These are phyloP conservation scores for Fistulifera solaris DNA, from an alignment of 108 stramenopile species.

Conservation along the genomic window DNA sequence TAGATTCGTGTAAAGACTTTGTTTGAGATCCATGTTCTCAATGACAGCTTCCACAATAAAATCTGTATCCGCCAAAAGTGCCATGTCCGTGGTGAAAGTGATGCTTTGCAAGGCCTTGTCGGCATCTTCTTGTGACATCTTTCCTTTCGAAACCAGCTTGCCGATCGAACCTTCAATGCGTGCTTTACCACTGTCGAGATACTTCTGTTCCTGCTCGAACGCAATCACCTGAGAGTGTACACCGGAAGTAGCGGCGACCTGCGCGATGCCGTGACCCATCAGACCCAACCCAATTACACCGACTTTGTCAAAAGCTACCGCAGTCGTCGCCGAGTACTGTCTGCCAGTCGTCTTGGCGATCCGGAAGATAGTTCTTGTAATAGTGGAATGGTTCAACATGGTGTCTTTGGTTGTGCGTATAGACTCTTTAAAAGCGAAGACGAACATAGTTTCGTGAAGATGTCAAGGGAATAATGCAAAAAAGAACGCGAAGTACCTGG, in stretches of 20 bases:
- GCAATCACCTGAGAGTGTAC: conserved; percentile 77
- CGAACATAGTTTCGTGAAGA: no score
- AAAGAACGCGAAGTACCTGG: no score
- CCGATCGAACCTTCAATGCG: conserved; percentile 60
- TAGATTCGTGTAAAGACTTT: conserved; percentile 68
- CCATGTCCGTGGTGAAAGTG: conserved; percentile 74
- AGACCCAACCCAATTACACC: conserved; percentile 96
- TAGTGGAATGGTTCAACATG: no score
- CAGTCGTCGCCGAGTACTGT: no score
- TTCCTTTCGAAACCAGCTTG: conserved; percentile 79
- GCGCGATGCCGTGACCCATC: conserved; percentile 98
- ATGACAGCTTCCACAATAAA: conserved; percentile 94
- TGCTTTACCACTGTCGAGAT: conserved; percentile 60
- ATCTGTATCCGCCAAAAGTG: conserved; percentile 65
- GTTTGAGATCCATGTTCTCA: conserved; percentile 91
- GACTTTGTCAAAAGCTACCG: conserved; percentile 57
- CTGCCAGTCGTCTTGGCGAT: no score
- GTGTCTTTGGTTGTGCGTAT: no score
- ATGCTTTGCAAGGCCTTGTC: conserved; percentile 50
- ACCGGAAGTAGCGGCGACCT: conserved; percentile 70
- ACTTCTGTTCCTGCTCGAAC: conserved; percentile 63
- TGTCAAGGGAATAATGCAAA: no score
- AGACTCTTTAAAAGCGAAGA: no score
- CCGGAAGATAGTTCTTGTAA: no score
- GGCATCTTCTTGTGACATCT: conserved; percentile 48